These are phyloP conservation scores for Cyclotella choctawhatcheeana DNA, from an alignment of 108 stramenopile species.

Conservation along the genomic window DNA sequence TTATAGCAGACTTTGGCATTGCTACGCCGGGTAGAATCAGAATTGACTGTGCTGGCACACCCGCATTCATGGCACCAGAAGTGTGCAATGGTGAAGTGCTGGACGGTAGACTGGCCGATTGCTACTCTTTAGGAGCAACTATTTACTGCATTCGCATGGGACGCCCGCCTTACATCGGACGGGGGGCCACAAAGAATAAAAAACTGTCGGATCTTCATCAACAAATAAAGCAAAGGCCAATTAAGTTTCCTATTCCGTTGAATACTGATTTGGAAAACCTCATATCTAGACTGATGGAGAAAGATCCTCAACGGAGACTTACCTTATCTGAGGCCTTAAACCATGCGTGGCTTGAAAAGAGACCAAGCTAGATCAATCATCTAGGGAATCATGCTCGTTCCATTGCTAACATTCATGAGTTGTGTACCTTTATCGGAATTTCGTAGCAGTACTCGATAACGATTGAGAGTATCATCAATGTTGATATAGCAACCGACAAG, in stretches of 20 bases:
- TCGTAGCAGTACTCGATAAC: conserved; percentile 61
- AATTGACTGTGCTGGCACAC: conserved; percentile 62
- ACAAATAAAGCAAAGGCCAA: conserved; percentile 55
- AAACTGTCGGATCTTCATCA: conserved; percentile 57
- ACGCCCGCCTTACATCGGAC: conserved; percentile 74
- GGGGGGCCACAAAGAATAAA: conserved; percentile 19
- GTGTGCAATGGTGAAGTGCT: conserved; percentile 42
- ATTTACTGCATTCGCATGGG: conserved; percentile 73
- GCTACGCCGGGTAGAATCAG: conserved; percentile 13
- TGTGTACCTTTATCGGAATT: neutral
- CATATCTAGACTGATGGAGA: conserved; percentile 52
- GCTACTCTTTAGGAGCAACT: conserved; percentile 77
- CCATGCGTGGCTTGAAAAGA: conserved; percentile 20
- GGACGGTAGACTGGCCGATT: conserved; percentile 71
- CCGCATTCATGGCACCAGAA: conserved; percentile 80
- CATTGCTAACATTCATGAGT: conserved; percentile 54
- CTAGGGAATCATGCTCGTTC: conserved; percentile 37
- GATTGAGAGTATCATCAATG: conserved; percentile 73
- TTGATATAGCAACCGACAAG: conserved; percentile 83
- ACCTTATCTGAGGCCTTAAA: conserved; percentile 8
- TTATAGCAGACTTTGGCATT: conserved; percentile 6
- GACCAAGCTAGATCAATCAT: neutral
- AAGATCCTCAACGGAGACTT: conserved; percentile 36
- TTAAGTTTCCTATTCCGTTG: conserved; percentile 49
- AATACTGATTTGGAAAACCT: conserved; percentile 15